A percentile compares a stretch with the other conserved stretches of the same genome.
Evolutionary conservation across 164 flowering plant species (phyloP).

Genomic region (Cinnamomum chago): DNA sequence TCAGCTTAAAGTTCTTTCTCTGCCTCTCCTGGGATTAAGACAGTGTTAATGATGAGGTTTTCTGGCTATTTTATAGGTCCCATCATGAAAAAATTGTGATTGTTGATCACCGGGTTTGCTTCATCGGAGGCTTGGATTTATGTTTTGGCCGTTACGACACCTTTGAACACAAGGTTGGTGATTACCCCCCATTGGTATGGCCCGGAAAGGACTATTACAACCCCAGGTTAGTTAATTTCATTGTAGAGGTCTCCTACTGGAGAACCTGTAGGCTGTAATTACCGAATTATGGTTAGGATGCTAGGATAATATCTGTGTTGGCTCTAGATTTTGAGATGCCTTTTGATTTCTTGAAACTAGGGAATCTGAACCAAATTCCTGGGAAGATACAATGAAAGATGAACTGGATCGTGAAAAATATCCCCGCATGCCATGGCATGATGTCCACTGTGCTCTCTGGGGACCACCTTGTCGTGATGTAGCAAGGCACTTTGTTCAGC

Average conservation of each 20-base stretch:
- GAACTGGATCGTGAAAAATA: constrained; percentile 82
- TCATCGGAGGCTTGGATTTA: constrained; percentile 93
- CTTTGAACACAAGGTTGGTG: constrained; percentile 75
- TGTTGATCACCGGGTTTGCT: constrained; percentile 85
- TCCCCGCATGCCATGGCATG: constrained; percentile 99
- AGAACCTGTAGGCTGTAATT: neutral
- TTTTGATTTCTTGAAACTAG: constrained; percentile 26
- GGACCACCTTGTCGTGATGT: constrained; percentile 98
- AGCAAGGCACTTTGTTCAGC: constrained; percentile 98
- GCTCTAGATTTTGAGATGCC: neutral
- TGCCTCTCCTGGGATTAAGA: neutral
- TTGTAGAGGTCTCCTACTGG: neutral
- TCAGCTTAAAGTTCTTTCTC: neutral
- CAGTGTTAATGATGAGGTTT: constrained; percentile 11
- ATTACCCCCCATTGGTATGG: constrained; percentile 72
- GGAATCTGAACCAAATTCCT: constrained; percentile 98
- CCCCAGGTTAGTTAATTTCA: constrained; percentile 54
- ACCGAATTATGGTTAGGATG: neutral
- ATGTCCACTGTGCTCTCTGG: constrained; percentile 99
- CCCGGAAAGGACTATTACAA: constrained; percentile 98
- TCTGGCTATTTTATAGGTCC: constrained; percentile 58
- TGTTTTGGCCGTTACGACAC: constrained; percentile 99
- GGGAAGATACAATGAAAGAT: constrained; percentile 98
- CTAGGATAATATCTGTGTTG: neutral
- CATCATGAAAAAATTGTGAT: constrained; percentile 99